Base-by-base conservation (phyloP, 768 basidiomycete species). In the Kwoniella europaea region DNA sequence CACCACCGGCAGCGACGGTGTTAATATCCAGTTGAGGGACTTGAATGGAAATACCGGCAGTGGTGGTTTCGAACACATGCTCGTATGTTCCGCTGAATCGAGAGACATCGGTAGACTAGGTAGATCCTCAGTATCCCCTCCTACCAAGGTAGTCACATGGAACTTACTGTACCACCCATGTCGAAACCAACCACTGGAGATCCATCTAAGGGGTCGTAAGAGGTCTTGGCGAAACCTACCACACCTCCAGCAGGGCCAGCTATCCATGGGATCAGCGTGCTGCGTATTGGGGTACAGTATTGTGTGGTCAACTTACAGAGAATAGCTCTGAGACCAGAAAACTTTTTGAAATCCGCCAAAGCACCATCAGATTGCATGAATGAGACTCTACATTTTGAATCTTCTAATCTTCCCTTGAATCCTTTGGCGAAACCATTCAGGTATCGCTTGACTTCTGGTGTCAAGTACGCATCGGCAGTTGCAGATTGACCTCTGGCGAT, bases 211-310 rank as follows among this genome's bases (percentile, higher is more conserved):
- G 94, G 93, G 91, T 93, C 97, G 76, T 92, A 94, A 18, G 85
- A 85, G 2, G 93, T 95, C 72, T 94, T 85, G 0, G 94, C 93
- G 77, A 93, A 96, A 0, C 96, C 96, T 0, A 98, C 96, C 4
- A 98, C 96, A 4, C 95, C 95, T 2, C 95, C 95, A 0, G 95
- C 96, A 0, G 95, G 96, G 3, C 85, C 84, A 76, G 92, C 93
- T 55, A 94, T 29, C 13, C 2, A 97, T 93, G 63, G 9, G 10
- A 55, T 57, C 58, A 63, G 53, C 29, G 16, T n/a, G 3, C 44
- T 13, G 18, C 18, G 18, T 22, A 42, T 53, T 13, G 12, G 5
- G 15, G 4, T 7, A 57, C 18, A 20, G 2, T 12, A 7, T 18
- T 3, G 10, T 41, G 2, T 27, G 3, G 27, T 27, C 27, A 4